These are phyloP conservation scores for Amauroascus verrucosus DNA, from an alignment of 2,329 filamentous ascomycete species.

Conservation along the genomic window DNA sequence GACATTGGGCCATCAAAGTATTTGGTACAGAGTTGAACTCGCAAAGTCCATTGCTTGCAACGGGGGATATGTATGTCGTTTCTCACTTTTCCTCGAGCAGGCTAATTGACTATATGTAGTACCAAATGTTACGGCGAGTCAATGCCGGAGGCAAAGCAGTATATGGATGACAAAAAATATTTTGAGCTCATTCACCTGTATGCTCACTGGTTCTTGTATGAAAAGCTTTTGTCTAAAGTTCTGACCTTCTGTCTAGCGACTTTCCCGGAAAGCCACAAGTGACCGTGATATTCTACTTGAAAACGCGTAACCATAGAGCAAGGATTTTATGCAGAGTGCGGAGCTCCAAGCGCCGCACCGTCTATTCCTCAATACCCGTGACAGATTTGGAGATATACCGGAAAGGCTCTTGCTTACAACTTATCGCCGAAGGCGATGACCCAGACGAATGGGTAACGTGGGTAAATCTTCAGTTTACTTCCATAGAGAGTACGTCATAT, in stretches of 20 bases:
- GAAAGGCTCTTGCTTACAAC: conserved; percentile 29
- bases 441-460: conserved; percentile 40
- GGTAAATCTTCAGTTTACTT: conserved; percentile 45
- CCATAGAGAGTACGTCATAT: conserved; percentile 42
- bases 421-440: conserved; percentile 29
- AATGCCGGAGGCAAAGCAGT: conserved; percentile 22
- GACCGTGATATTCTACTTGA: conserved; percentile 42
- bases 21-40: conserved; percentile 25
- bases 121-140: conserved; percentile 29
- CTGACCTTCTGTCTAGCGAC: conserved; percentile 26
- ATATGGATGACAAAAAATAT: conserved; percentile 27
- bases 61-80: conserved; percentile 25
- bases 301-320: conserved; percentile 42
- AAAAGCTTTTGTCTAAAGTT: neutral
- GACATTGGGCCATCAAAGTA: conserved; percentile 36
- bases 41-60: conserved; percentile 23
- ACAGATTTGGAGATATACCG: conserved; percentile 36
- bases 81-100: neutral
- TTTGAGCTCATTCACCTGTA: conserved; percentile 33
- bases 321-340: conserved; percentile 45
- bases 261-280: conserved; percentile 40
- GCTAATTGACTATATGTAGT: conserved; percentile 17
- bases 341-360: conserved; percentile 32
- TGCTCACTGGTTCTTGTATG: conserved; percentile 13
- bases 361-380: conserved; percentile 42